Conservation (phyloP, 2,329 filamentous ascomycete genomes). For the Stromatinia cepivora region DNA sequence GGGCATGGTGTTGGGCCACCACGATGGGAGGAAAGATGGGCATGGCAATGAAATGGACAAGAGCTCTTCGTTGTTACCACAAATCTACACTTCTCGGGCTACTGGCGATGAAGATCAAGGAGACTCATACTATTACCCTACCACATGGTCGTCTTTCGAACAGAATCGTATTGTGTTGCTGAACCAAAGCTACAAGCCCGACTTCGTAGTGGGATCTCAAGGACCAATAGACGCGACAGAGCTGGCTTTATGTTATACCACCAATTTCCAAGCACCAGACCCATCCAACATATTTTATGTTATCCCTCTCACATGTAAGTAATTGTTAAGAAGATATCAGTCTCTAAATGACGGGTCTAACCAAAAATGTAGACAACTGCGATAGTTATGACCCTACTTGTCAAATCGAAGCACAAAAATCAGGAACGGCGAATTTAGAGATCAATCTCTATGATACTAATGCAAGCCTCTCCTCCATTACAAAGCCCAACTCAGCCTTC, state of each 20-base stretch:
- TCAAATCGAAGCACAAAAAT: not conserved
- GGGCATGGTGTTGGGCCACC: not conserved
- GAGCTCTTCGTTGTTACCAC: not conserved
- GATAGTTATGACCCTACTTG: not conserved
- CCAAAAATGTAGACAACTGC: not conserved
- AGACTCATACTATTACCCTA: not conserved
- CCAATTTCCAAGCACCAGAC: not conserved
- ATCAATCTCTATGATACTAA: constrained; percentile 1
- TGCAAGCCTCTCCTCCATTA: not conserved
- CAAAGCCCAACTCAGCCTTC: constrained; percentile 7
- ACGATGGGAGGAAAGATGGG: not conserved
- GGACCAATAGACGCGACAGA: not conserved
- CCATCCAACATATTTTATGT: constrained; percentile 2
- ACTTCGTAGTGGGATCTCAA: not conserved
- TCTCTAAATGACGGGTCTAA: not conserved
- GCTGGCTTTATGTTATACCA: not conserved
- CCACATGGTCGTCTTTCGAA: not conserved
- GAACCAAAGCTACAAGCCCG: not conserved
- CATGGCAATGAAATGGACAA: not conserved
- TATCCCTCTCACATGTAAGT: not conserved
- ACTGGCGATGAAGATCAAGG: not conserved
- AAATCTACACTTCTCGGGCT: not conserved
- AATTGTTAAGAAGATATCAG: not conserved
- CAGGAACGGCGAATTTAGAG: not conserved
- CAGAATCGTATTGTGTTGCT: not conserved